Base-by-base conservation (phyloP, 1,284 basidiomycete species). In the Fomitopsis palustris region DNA sequence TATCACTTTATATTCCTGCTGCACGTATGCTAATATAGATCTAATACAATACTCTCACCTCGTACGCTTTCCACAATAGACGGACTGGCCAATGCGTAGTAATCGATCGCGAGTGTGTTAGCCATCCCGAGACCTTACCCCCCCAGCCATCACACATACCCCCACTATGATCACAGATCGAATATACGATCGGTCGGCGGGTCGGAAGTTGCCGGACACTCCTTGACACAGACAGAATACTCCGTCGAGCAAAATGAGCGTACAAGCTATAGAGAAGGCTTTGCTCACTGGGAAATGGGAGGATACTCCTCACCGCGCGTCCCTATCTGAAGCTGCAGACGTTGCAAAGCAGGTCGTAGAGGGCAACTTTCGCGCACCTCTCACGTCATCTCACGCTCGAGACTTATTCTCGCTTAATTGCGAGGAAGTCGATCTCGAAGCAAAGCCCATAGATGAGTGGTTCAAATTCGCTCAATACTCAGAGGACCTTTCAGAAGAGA, bases 271-370 rank as follows among this genome's bases (percentile, higher is more conserved):
- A 43, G 80, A 88, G 69, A 82, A 75, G 62, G 77, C 79, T 35
- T 71, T 88, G 19, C 70, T 88, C 38, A 73, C 70, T 33, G 84
- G 83, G 2, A 72, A 70, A 66, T 88, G 86, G 86, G 75, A 80
- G 65, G 73, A 77, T 42, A 73, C 78, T 45, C 80, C 82, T 57
- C 75, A 76, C 70, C 47, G 55, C 29, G 45, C 66, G 8, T 65
- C 67, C 4, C 61, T 74, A 39, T 59, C 63, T 19, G 56, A 58
- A 25, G 61, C 71, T 37, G 53, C 64, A 17, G 64, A 67, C 49
- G 65, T 74, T 39, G 72, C 70, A 25, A 71, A 69, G 54, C 66
- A 70, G 53, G 75, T 75, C 53, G 67, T 74, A 23, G 65, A 77
- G 23, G 76, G 76, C 62, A 66, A 71, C 53, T 77, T 78, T 64